These are phyloP conservation scores for Xenoacremonium recifei DNA, from an alignment of 2,329 filamentous ascomycete genomes.

Conservation along the genomic window DNA sequence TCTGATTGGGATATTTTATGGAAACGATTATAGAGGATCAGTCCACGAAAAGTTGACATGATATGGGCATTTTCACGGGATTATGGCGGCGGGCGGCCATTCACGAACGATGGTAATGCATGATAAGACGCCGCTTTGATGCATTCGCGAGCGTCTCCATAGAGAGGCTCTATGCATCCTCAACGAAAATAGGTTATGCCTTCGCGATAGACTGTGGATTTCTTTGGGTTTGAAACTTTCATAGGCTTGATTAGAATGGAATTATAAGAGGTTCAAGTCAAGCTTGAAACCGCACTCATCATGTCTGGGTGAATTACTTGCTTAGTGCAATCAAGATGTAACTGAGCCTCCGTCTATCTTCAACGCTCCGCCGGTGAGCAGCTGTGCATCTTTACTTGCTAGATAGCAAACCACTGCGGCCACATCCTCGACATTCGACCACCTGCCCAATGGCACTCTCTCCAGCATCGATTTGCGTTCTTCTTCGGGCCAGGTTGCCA, in stretches of 20 bases:
- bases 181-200: constrained; percentile 29
- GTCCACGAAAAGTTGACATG: constrained; percentile 28
- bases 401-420: too few species aligned
- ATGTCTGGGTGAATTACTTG: too few species aligned
- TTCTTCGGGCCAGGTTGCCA: too few species aligned
- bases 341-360: too few species aligned
- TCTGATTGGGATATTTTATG: constrained; percentile 53
- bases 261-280: constrained; percentile 17
- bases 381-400: too few species aligned
- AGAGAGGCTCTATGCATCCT: constrained; percentile 26
- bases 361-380: too few species aligned
- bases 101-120: constrained; percentile 26
- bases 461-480: too few species aligned
- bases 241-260: constrained; percentile 26
- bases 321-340: too few species aligned
- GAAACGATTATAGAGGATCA: constrained; percentile 27
- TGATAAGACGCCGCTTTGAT: constrained; percentile 27
- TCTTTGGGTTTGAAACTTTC: constrained; percentile 21
- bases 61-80: constrained; percentile 30
- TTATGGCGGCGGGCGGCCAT: constrained; percentile 24
- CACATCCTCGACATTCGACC: too few species aligned
- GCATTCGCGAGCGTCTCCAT: constrained; percentile 27
- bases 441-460: too few species aligned
- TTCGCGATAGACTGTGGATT: constrained; percentile 34
- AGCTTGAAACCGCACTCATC: too few species aligned